phyloP scores from a whole-genome alignment of 306 rosid species.

The Rosa chinensis region DNA sequence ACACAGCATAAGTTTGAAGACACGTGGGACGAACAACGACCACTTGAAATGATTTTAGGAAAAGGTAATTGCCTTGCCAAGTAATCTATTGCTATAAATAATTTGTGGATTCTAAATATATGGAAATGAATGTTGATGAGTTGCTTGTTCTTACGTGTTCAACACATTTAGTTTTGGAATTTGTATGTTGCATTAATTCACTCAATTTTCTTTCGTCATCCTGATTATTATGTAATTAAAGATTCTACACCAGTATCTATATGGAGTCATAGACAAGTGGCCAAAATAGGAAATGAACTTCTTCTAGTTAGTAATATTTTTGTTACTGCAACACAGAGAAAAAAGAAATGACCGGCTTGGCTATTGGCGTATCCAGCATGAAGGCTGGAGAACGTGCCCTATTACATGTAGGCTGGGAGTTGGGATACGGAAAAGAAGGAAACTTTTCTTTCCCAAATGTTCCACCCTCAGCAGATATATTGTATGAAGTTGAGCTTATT shows the following conservation, averaged over 20 bases:
- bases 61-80: slow-evolving; percentile 54
- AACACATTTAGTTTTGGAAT: not conserved
- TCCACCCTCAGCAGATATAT: slow-evolving; percentile 89
- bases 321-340: slow-evolving; percentile 68
- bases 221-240: slow-evolving; percentile 13
- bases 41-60: slow-evolving; percentile 72
- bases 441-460: slow-evolving; percentile 91
- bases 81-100: slow-evolving; percentile 8
- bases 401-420: slow-evolving; percentile 87
- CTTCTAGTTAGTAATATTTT: slow-evolving; percentile 18
- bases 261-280: not conserved
- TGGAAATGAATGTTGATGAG: slow-evolving; percentile 4
- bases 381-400: slow-evolving; percentile 82
- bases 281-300: not conserved
- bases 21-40: slow-evolving; percentile 87
- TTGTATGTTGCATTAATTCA: not conserved
- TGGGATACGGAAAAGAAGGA: slow-evolving; percentile 91
- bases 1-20: slow-evolving; percentile 90
- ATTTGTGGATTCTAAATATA: not conserved
- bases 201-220: not conserved
- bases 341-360: slow-evolving; percentile 92
- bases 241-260: not conserved
- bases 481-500: slow-evolving; percentile 89
- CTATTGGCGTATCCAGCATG: slow-evolving; percentile 81
- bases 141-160: not conserved